Base-by-base conservation (phyloP, 2,329 filamentous ascomycete species). In the Zymoseptoria brevis region DNA sequence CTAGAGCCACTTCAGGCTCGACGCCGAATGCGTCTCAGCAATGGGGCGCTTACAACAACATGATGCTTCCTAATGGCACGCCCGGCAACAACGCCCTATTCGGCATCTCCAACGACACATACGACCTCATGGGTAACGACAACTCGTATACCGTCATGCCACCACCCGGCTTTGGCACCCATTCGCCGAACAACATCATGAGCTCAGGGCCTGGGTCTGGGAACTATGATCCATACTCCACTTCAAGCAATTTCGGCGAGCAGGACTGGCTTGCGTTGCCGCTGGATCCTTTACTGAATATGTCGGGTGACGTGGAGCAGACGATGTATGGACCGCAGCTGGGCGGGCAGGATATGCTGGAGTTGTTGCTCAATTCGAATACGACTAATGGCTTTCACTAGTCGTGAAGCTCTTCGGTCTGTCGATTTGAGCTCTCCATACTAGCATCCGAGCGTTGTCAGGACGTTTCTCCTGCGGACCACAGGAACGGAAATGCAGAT, bases 261-360 rank as follows among this genome's bases (percentile, higher is more conserved):
- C 78, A 80, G 49, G 83, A 85, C 69, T 86, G 83, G 83, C 76
- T 86, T 55, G 80, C 83, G 0, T 69, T 86, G n/a, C 82, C 83
- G 1, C 74, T 86, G 2, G 82, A 86, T 68, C 81, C 82, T 50
- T 77, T 86, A 60, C 77, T 85, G 57, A 79, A 80, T 62, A 80
- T 82, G 66, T 80, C 80, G 62, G 80, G 80, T 66, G 82, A 84
- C 57, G 82, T 84, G 21, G 83, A 80, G 19, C 75, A 77, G 67
- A 80, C 77, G 29, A 76, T 78, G 50, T 81, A 79, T 71, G 83
- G 83, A 0, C 83, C 83, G n/a, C 83, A 90, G 84, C 71, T 88
- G 80, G 75, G 87, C 76, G 63, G 77, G 1, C 73, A 77, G 64
- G 78, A 80, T 65, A 76, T 80, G 75, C 67, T 80, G 29, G 78